Conservation (phyloP, 257 asterid genomes). For the Jaltomata sinuosa region DNA sequence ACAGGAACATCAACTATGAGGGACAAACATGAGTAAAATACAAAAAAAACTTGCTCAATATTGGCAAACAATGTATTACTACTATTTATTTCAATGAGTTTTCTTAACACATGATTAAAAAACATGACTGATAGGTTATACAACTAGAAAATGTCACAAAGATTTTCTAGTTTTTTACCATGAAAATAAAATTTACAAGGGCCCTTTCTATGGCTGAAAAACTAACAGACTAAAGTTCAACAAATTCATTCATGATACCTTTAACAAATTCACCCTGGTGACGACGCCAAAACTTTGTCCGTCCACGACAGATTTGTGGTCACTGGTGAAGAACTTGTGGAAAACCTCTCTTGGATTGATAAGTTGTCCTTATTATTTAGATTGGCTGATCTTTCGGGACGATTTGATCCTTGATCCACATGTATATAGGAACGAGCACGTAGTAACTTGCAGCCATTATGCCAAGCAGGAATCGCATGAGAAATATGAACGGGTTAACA, state of each 20-base stretch:
- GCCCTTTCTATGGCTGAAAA: not conserved
- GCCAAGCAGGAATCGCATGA: slow-evolving; percentile 24
- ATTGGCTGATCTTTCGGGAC: slow-evolving; percentile 29
- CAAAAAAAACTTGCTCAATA: not conserved
- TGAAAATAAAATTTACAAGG: not conserved
- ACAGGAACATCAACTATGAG: not conserved
- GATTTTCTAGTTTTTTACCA: not conserved
- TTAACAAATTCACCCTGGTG: not conserved
- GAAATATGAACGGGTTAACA: slow-evolving; percentile 21
- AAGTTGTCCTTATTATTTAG: not conserved
- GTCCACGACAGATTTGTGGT: not conserved
- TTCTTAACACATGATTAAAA: not conserved
- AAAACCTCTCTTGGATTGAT: not conserved
- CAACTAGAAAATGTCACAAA: not conserved
- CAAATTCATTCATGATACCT: not conserved
- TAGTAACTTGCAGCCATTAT: slow-evolving; percentile 24
- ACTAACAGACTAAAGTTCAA: not conserved
- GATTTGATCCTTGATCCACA: slow-evolving; percentile 39
- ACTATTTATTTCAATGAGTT: not conserved
- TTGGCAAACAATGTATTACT: not conserved
- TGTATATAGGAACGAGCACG: slow-evolving; percentile 31
- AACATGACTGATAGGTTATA: not conserved
- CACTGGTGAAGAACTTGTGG: not conserved
- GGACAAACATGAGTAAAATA: not conserved
- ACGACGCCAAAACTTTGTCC: not conserved